Evolutionary conservation across 2,329 filamentous ascomycete species (phyloP), one percentile per base, ranked within the genome.

Genomic region (Ophiosphaerella herpotricha): DNA sequence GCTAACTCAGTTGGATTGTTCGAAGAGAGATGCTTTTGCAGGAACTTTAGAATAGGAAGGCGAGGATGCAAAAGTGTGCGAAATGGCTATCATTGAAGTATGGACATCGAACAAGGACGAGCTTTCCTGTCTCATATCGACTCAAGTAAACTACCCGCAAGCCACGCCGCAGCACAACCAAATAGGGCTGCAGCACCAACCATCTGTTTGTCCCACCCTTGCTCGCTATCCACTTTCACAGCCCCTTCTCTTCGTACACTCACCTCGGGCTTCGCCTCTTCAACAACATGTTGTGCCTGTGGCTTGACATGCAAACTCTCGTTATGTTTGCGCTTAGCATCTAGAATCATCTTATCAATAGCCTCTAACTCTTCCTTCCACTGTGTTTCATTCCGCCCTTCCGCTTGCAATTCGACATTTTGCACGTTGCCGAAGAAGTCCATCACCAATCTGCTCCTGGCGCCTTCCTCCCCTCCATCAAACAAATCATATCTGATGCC

Each of bases 351-450:
- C 44, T 74, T 76, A 37, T 80, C 89, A 40, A 97, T 81, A n/a
- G 86, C 84, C 31, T 89, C 76, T 53, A 97, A 75, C 63, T 97
- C 91, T 60, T 92, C 87, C 54, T 77, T 77, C 73, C 83, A 78
- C 18, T 73, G 67, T 13, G 74, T 75, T 39, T 74, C 71, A 32
- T 74, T 74, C 67, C 75, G 46, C 64, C 72, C 31, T 67, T 71
- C 33, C 77, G 82, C 46, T 59, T 94, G 90, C 3, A 97, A 85
- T 74, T 97, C 94, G 3, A 99, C 92, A 61, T 93, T 96, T 72
- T 99, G 94, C 12, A 97, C 91, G 70, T 97, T 99, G 21, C 94
- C 94, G 58, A 99, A 97, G 76, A 99, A 99, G 71, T 99, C 94
- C 64, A 96, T 95, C 35, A 99, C 85, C 26, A 94, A 81, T 36